Conservation (phyloP, 495 filamentous ascomycete species). For the Apodospora peruviana region DNA sequence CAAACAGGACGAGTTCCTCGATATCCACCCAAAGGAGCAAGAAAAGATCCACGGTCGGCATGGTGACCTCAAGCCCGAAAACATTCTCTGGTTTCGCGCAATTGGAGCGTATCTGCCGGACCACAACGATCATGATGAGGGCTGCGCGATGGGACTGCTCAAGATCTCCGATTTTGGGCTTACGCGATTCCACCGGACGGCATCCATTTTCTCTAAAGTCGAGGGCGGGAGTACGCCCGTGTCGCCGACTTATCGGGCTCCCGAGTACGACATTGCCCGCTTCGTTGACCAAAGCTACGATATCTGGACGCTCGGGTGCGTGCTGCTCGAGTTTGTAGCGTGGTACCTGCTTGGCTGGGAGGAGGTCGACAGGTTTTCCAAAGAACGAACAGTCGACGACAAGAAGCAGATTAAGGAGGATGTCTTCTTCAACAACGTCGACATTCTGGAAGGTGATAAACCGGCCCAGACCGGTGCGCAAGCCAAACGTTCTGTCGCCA, state of each 20-base stretch:
- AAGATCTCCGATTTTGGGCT: background rate
- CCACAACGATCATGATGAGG: background rate
- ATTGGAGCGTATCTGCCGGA: background rate
- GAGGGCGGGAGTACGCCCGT: background rate
- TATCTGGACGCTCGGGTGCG: background rate
- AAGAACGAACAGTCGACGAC: background rate
- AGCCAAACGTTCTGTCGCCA: background rate
- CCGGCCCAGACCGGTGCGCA: background rate
- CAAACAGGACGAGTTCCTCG: background rate
- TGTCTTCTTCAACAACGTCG: background rate
- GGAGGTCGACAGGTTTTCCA: background rate
- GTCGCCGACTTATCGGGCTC: background rate
- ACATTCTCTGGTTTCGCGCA: background rate
- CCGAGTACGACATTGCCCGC: background rate
- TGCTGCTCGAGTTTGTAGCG: background rate
- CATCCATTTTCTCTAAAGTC: background rate
- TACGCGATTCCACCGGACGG: background rate
- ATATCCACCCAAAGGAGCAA: background rate
- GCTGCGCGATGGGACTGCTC: background rate
- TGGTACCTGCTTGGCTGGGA: background rate
- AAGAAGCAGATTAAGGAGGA: background rate
- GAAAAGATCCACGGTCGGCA: background rate
- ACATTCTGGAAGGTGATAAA: background rate
- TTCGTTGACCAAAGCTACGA: background rate
- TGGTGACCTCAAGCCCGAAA: background rate